A percentile compares a stretch with the other conserved stretches of the same genome.
Conservation (phyloP, 176 grass and related monocot genomes). For the Carex pumila region DNA sequence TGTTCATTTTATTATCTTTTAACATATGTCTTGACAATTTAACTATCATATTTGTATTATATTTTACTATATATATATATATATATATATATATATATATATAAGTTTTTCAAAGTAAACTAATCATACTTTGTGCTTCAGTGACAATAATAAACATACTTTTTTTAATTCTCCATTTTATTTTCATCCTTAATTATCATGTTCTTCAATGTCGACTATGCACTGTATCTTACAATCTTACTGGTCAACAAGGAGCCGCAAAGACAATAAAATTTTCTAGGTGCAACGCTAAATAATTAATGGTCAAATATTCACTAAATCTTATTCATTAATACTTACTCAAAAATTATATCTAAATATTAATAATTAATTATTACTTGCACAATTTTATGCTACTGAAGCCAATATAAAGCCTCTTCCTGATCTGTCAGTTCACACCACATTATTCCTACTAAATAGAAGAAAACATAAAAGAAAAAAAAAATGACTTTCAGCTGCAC, state of each 20-base stretch:
- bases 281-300: background rate
- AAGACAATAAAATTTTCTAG: background rate
- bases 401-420: background rate
- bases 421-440: background rate
- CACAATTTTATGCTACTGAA: background rate
- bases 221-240: no score
- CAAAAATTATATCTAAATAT: background rate
- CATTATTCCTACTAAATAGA: background rate
- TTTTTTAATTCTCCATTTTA: background rate
- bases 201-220: background rate
- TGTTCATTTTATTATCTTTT: no score
- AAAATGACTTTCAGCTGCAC: background rate
- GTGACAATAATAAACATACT: background rate
- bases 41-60: no score
- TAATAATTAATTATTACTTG: background rate
- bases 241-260: background rate
- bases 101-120: no score
- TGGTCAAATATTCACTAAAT: background rate
- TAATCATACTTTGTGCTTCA: background rate
- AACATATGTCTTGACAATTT: no score
- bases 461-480: background rate
- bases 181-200: background rate
- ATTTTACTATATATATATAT: no score
- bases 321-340: slow-evolving; percentile 6
- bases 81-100: no score